phyloP scores from a whole-genome alignment of 768 basidiomycete genomes.

The Suillus discolor region DNA sequence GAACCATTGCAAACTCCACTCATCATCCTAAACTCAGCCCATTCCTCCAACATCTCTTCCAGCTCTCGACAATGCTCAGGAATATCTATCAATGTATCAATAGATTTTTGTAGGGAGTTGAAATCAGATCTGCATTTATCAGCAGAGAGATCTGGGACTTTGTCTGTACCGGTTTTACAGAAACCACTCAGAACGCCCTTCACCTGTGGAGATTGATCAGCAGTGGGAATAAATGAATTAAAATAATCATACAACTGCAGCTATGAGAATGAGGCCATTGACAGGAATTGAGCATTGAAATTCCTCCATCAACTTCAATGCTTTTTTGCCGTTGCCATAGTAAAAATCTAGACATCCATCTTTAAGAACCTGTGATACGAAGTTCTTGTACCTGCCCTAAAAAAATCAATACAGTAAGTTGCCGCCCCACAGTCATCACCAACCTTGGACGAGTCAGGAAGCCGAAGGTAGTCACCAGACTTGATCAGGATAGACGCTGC shows the following conservation, averaged over 20 bases:
- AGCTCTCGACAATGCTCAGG: not conserved
- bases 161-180: not conserved
- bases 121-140: not conserved
- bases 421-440: not conserved
- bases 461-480: not conserved
- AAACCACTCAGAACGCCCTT: not conserved
- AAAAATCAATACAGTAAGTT: not conserved
- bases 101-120: not conserved
- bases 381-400: conserved; percentile 13
- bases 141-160: not conserved
- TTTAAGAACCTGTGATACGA: not conserved
- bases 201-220: not conserved
- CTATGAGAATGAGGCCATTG: not conserved
- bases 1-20: not conserved
- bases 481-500: not conserved
- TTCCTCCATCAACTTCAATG: conserved; percentile 6
- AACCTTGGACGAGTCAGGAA: not conserved
- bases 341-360: not conserved
- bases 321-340: not conserved
- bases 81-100: not conserved
- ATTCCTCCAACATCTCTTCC: not conserved
- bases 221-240: not conserved
- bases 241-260: not conserved
- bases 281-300: not conserved
- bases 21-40: not conserved